Evolutionary conservation across 805 yeast genomes (phyloP).

Genomic region (Schwanniomyces vanrijiae): DNA sequence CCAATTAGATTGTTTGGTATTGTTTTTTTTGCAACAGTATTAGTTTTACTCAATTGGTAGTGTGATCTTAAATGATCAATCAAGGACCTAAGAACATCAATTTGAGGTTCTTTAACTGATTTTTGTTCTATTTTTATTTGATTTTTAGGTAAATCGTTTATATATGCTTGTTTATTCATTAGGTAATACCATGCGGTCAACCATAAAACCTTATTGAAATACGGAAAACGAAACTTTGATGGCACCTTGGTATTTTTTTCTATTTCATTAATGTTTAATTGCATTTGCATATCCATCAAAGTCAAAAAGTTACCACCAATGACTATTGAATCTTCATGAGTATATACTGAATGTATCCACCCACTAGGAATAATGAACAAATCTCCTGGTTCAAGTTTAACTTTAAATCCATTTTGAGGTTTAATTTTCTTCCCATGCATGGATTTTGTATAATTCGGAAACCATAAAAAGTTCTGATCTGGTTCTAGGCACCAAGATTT

Average conservation of each 20-base stretch:
- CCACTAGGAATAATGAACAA: slow-evolving; percentile 84
- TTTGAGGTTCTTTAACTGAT: background rate
- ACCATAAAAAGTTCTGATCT: slow-evolving; percentile 63
- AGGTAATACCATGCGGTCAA: slow-evolving; percentile 51
- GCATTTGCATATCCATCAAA: slow-evolving; percentile 58
- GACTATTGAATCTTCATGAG: slow-evolving; percentile 77
- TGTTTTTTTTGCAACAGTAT: slow-evolving; percentile 28
- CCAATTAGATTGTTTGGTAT: slow-evolving; percentile 35
- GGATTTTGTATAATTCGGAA: slow-evolving; percentile 49
- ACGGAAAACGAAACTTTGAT: slow-evolving; percentile 73
- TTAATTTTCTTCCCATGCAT: slow-evolving; percentile 26
- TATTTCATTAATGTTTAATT: slow-evolving; percentile 58
- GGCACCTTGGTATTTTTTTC: slow-evolving; percentile 75
- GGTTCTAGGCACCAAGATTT: slow-evolving; percentile 70
- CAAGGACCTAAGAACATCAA: slow-evolving; percentile 12
- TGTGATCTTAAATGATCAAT: slow-evolving; percentile 29
- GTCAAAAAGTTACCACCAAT: slow-evolving; percentile 89
- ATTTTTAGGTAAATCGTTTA: slow-evolving; percentile 12
- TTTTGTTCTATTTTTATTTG: slow-evolving; percentile 2
- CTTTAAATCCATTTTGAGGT: slow-evolving; percentile 49
- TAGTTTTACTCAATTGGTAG: slow-evolving; percentile 30
- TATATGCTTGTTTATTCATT: slow-evolving; percentile 23
- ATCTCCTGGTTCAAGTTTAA: slow-evolving; percentile 62
- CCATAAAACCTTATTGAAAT: slow-evolving; percentile 72
- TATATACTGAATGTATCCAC: slow-evolving; percentile 89